Percentiles rank a stretch among this genome's conserved stretches.
phyloP scores from a whole-genome alignment of 805 yeast species.

The Metschnikowia lachancei region DNA sequence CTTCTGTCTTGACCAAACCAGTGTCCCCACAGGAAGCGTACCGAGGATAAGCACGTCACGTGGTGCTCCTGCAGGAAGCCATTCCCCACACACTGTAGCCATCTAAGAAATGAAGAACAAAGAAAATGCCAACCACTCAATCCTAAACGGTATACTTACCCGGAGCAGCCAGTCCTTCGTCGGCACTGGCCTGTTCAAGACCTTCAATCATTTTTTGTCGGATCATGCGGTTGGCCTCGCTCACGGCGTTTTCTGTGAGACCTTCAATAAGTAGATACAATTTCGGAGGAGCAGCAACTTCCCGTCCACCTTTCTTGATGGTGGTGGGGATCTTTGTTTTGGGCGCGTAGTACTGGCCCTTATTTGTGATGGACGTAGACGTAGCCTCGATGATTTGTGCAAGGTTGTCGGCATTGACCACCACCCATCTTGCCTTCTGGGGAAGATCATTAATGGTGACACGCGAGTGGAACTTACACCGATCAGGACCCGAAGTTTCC shows the following conservation, averaged over 20 bases:
- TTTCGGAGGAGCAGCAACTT: slow-evolving; percentile 61
- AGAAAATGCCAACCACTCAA: too few species aligned
- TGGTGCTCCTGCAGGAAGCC: background rate
- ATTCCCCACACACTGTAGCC: too few species aligned
- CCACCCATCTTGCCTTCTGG: slow-evolving; percentile 73
- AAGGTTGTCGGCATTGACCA: slow-evolving; percentile 64
- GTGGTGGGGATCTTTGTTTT: slow-evolving; percentile 48
- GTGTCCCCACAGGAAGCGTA: background rate
- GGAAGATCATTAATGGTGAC: slow-evolving; percentile 84
- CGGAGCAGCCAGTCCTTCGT: slow-evolving; percentile 40
- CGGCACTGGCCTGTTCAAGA: slow-evolving; percentile 46
- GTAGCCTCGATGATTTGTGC: slow-evolving; percentile 66
- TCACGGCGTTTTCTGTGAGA: slow-evolving; percentile 54
- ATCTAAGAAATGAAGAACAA: too few species aligned
- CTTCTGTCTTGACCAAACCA: too few species aligned
- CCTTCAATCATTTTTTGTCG: slow-evolving; percentile 57
- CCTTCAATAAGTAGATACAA: slow-evolving; percentile 79
- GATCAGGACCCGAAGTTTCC: slow-evolving; percentile 55
- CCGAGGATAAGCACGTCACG: slow-evolving; percentile 1
- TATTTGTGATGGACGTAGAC: slow-evolving; percentile 72
- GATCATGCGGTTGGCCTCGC: slow-evolving; percentile 56
- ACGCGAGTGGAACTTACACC: slow-evolving; percentile 57
- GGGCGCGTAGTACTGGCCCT: slow-evolving; percentile 65
- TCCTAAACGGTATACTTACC: slow-evolving; percentile 52
- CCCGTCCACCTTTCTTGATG: slow-evolving; percentile 44